phyloP scores from a whole-genome alignment of 139 green algal genomes.

The Pseudopediastrum boryanum region DNA sequence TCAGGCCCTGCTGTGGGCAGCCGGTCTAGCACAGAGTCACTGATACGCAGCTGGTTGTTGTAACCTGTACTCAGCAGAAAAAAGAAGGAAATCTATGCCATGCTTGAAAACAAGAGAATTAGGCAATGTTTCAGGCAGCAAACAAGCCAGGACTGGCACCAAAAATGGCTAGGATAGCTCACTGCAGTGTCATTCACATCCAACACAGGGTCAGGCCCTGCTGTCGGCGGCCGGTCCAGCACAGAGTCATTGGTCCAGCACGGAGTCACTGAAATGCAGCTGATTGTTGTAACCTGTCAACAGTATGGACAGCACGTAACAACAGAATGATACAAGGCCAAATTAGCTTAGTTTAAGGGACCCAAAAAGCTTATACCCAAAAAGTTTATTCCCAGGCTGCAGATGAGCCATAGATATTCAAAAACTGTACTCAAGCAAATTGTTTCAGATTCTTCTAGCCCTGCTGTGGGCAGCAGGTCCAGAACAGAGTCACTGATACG shows the following conservation, averaged over 20 bases:
- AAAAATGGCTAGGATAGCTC: slow-evolving; percentile 49
- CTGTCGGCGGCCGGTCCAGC: slow-evolving; percentile 3
- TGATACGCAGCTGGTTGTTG: slow-evolving; percentile 59
- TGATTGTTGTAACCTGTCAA: slow-evolving; percentile 60
- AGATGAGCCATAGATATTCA: too few relatives aligned
- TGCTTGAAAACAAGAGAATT: too few relatives aligned
- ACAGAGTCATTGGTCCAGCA: too few relatives aligned
- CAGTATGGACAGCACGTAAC: neutral
- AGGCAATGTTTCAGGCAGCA: slow-evolving; percentile 1
- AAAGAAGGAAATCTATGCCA: too few relatives aligned
- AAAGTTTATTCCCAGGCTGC: too few relatives aligned
- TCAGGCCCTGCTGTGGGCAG: too few relatives aligned
- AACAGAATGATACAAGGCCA: too few relatives aligned
- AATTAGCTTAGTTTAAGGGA: too few relatives aligned
- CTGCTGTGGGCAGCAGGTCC: slow-evolving; percentile 16
- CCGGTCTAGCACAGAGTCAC: slow-evolving; percentile 40
- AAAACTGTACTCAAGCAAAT: too few relatives aligned
- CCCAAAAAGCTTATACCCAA: too few relatives aligned
- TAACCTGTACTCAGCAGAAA: slow-evolving; percentile 49
- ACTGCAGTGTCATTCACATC: slow-evolving; percentile 51
- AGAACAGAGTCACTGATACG: slow-evolving; percentile 50
- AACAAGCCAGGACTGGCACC: too few relatives aligned
- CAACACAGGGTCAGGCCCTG: slow-evolving; percentile 28
- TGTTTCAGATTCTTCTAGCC: too few relatives aligned
- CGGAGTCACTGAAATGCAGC: slow-evolving; percentile 48